Evolutionary conservation across 1,284 basidiomycete genomes (phyloP).

Genomic region (Chondrostereum purpureum): DNA sequence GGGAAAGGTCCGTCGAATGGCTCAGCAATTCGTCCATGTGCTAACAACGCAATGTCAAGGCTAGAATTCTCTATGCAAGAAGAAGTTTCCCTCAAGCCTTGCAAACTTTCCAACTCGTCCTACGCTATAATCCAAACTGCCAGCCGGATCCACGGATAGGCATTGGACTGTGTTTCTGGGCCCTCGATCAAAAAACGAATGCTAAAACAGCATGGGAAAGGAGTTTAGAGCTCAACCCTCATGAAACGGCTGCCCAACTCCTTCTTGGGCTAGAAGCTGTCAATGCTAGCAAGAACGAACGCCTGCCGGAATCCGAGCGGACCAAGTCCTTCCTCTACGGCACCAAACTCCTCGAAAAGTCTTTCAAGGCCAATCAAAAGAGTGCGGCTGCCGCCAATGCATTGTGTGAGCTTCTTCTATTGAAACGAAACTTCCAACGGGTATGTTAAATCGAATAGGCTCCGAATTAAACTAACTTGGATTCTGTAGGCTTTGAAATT

Average conservation of each 20-base stretch:
- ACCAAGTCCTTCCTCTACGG: slow-evolving; percentile 49
- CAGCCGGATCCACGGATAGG: slow-evolving; percentile 89
- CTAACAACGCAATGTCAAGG: slow-evolving; percentile 35
- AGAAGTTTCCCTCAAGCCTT: slow-evolving; percentile 75
- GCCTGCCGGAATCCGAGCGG: slow-evolving; percentile 53
- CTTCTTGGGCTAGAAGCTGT: slow-evolving; percentile 80
- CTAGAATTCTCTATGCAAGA: slow-evolving; percentile 75
- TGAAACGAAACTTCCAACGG: slow-evolving; percentile 53
- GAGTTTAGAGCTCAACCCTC: slow-evolving; percentile 76
- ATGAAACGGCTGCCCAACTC: slow-evolving; percentile 69
- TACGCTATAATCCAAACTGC: slow-evolving; percentile 71
- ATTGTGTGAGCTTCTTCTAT: slow-evolving; percentile 67
- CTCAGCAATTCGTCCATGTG: not conserved
- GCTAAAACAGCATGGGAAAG: slow-evolving; percentile 86
- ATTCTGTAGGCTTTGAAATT: slow-evolving; percentile 78
- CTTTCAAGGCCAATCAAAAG: slow-evolving; percentile 73
- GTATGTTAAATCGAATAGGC: slow-evolving; percentile 24
- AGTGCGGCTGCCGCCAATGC: slow-evolving; percentile 75
- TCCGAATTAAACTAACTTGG: too few species aligned
- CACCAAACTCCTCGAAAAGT: slow-evolving; percentile 62
- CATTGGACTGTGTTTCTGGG: slow-evolving; percentile 88
- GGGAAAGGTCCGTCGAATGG: slow-evolving; percentile 51
- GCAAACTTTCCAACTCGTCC: slow-evolving; percentile 77
- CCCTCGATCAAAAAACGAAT: slow-evolving; percentile 71
- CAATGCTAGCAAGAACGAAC: slow-evolving; percentile 71